Conservation (phyloP, 148 eudicot species). For the Polygonum maritimum region DNA sequence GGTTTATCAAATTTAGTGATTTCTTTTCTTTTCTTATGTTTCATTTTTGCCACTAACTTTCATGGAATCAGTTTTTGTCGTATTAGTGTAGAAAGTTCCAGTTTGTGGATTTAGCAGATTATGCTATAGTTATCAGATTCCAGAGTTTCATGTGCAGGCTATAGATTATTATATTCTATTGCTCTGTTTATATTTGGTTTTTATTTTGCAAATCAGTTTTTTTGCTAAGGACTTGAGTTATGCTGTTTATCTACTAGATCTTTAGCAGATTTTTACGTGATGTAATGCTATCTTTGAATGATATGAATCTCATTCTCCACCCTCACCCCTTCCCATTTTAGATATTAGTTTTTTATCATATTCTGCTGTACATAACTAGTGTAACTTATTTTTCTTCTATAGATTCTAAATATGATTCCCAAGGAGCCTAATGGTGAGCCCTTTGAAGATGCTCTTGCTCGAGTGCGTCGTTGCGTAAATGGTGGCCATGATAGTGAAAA, state of each 20-base stretch:
- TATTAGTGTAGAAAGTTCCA: neutral
- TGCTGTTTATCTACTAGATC: neutral
- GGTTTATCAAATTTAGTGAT: neutral
- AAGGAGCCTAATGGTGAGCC: slow-evolving; percentile 52
- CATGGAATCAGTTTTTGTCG: neutral
- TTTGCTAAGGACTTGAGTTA: neutral
- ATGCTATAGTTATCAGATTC: neutral
- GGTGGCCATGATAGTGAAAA: slow-evolving; percentile 51
- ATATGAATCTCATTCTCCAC: neutral
- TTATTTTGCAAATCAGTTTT: neutral
- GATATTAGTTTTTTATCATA: neutral
- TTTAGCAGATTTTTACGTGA: neutral
- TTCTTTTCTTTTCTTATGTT: too few relatives aligned
- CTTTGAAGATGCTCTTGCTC: slow-evolving; percentile 59
- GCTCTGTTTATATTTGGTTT: neutral
- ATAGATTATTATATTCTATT: neutral
- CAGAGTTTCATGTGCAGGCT: neutral
- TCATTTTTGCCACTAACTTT: neutral
- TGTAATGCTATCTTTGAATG: neutral
- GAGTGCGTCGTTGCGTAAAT: slow-evolving; percentile 64
- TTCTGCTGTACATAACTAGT: neutral
- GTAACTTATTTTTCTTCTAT: neutral
- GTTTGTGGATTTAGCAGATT: neutral
- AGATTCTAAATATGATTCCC: slow-evolving; percentile 56
- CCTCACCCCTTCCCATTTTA: neutral